These are phyloP conservation scores for Solanum chacoense DNA, from an alignment of 305 asterid species.

Conservation along the genomic window DNA sequence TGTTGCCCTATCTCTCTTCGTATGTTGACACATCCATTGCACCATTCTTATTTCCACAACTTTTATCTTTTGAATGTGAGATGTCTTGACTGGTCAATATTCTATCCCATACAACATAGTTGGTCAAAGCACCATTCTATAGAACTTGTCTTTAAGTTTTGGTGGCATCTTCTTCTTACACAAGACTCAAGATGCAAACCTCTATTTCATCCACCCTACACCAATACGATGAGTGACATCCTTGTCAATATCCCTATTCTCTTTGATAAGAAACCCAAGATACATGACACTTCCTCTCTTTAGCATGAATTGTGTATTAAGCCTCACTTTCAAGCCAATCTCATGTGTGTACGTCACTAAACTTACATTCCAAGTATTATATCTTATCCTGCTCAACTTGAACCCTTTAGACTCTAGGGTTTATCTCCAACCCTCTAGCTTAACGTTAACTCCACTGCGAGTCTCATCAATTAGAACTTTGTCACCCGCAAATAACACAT, in stretches of 20 bases:
- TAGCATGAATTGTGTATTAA: background rate
- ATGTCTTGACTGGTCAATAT: background rate
- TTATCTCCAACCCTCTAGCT: background rate
- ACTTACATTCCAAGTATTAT: background rate
- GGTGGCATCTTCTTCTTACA: background rate
- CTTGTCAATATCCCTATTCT: background rate
- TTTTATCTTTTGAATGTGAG: background rate
- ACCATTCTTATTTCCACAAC: background rate
- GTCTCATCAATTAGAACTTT: background rate
- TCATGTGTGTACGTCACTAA: background rate
- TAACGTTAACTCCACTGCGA: background rate
- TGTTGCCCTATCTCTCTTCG: background rate
- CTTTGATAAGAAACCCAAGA: background rate
- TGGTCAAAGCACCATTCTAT: background rate
- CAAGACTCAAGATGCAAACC: background rate
- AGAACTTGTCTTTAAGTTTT: background rate
- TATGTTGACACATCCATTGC: background rate
- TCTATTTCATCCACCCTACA: background rate
- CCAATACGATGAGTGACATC: background rate
- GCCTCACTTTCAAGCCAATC: background rate
- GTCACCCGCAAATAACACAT: background rate
- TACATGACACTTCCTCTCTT: background rate
- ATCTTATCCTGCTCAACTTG: background rate
- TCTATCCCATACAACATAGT: background rate
- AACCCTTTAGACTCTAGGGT: background rate